Evolutionary conservation across 1,139 yeast genomes (phyloP), one percentile per base, ranked within the genome.

Genomic region (Schwanniomyces etchellsii): DNA sequence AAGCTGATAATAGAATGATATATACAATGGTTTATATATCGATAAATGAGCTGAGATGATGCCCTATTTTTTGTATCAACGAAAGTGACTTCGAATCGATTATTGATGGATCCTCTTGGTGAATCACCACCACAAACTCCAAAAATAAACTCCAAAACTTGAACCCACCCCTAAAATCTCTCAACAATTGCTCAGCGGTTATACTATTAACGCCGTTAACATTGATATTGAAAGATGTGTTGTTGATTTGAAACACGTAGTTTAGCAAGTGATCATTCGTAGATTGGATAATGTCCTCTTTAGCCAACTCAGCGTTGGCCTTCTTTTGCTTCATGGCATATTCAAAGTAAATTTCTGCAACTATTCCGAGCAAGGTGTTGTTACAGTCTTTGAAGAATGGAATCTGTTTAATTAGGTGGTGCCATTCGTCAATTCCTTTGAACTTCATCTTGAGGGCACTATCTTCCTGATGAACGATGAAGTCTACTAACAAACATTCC

Each of bases 371-470:
- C 31, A 68, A 53, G 2, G 73, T 65, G 37, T 60, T 65, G 43
- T 57, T 75, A 28, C 67, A 53, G 29, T 60, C 66, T 20, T 49
- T 53, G 35, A 57, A 68, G 45, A 84, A 86, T 5, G 96, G 96
- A 28, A 81, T 47, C 38, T 70, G 66, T 11, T 59, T 48, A 4
- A 77, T 73, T 27, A 85, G 53, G 9, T 59, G 40, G 35, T 65
- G 57, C 95, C 95, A 84, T 7, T 72, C 72, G 11, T 50, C 42
- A 38, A 68, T 69, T 11, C 60, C 44, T 14, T 64, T 57, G 37
- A 65, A 55, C 15, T 63, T 50, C 11, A 43, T 34, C 36, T 60
- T 60, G 28, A 62, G 36, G 23, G 64, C 59, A 31, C 60, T 55
- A 53, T 78, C 53, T 65, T 85, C 51, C 65, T 76, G 55, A 64